Conservation (phyloP, 768 basidiomycete genomes). For the Leccinum incarnatum region DNA sequence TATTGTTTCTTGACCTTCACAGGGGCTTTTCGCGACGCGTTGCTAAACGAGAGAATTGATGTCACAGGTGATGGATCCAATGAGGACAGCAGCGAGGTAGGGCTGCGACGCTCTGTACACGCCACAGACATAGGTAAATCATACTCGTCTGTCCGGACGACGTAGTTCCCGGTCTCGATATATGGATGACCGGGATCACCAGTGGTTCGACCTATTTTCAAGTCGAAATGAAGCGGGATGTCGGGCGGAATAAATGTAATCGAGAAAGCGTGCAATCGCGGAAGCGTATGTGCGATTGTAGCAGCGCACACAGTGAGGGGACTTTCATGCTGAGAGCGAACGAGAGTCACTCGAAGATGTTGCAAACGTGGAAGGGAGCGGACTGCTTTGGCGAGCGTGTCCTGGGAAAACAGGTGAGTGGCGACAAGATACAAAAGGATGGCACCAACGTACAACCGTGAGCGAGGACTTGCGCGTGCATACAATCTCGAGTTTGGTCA, state of each 20-base stretch:
- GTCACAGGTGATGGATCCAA: constrained; percentile 13
- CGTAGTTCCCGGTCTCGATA: constrained; percentile 50
- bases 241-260: constrained; percentile 65
- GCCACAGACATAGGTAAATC: constrained; percentile 56
- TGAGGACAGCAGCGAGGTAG: constrained; percentile 29
- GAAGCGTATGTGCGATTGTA: constrained; percentile 63
- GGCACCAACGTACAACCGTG: constrained; percentile 50
- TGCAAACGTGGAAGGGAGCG: constrained; percentile 62
- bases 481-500: constrained; percentile 61
- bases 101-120: constrained; percentile 47
- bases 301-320: constrained; percentile 55
- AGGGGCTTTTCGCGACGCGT: constrained; percentile 31
- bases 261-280: constrained; percentile 61
- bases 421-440: neutral
- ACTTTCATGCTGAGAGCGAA: constrained; percentile 65
- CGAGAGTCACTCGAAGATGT: constrained; percentile 59
- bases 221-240: constrained; percentile 45
- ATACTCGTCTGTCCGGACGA: constrained; percentile 58
- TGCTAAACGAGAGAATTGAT: constrained; percentile 21
- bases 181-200: constrained; percentile 27
- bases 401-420: constrained; percentile 14
- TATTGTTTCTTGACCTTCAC: constrained; percentile 24
- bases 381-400: constrained; percentile 55
- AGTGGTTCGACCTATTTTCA: constrained; percentile 38
- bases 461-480: constrained; percentile 71